phyloP scores from a whole-genome alignment of 2,329 filamentous ascomycete species.

The Trichoderma lentiforme region DNA sequence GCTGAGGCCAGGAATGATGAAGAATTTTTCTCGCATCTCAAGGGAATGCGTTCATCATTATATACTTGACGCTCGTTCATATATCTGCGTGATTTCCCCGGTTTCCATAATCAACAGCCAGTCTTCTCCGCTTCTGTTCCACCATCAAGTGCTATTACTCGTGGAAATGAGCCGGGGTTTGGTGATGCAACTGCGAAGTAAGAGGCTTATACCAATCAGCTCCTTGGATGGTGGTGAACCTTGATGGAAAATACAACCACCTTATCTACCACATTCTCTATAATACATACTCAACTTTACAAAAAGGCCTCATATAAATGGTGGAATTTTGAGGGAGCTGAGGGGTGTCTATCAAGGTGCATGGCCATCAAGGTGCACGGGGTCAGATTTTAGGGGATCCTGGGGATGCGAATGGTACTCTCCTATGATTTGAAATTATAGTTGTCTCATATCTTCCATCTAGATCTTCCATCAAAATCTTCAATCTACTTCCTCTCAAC shows the following conservation, averaged over 20 bases:
- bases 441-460: background rate
- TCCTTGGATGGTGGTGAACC: background rate
- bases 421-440: background rate
- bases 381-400: background rate
- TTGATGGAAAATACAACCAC: background rate
- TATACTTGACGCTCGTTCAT: background rate
- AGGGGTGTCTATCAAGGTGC: slow-evolving; percentile 12
- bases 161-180: background rate
- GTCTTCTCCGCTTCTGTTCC: background rate
- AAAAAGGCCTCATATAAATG: background rate
- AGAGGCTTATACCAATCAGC: background rate
- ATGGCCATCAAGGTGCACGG: slow-evolving; percentile 1
- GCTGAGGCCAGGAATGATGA: background rate
- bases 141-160: background rate
- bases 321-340: background rate
- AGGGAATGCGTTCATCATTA: background rate
- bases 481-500: background rate
- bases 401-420: too few species aligned
- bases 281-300: background rate
- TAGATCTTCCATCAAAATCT: background rate
- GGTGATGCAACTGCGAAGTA: background rate
- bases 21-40: background rate
- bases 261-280: background rate
- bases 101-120: background rate
- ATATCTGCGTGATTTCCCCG: background rate